Evolutionary conservation across 2,329 filamentous ascomycete species (phyloP), one percentile per base, ranked within the genome.

Genomic region (Lachnellula arida): DNA sequence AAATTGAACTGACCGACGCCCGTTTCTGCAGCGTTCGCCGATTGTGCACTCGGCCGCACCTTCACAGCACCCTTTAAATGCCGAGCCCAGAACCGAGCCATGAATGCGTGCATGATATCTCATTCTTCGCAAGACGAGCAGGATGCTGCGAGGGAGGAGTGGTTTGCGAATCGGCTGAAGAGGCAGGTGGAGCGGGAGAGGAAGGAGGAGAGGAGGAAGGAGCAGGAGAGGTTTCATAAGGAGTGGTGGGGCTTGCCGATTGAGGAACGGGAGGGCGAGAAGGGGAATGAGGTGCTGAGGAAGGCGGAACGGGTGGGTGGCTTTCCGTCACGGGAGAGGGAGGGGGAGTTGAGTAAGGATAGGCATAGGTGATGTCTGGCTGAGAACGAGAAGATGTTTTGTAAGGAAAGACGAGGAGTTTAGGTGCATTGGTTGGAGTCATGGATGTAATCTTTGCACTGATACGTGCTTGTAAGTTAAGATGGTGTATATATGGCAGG

Each of bases 71-170:
- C 91, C 12, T 97, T 94, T 78, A 82, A 85, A 52, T 99, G 94
- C 77, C 87, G 91, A 53, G 75, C 80, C 49, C 81, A 92, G 68
- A 88, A 91, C 67, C 85, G 87, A 60, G 79, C 81, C 37, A 99
- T 99, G 94, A 99, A 99, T 75, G 80, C 78, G 59, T 99, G 94
- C 77, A 97, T 99, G 91, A 80, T 92, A 64, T 74, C 80, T 54
- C 88, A 95, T 75, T 92, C 93, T 54, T 95, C 89, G 61, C 88
- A 86, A 61, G 84, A 81, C 53, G 90, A 95, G 71, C 82, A 95
- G 73, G 94, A 99, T 75, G 85, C 84, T 23, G 94, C 94, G 61
- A 80, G 94, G 51, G 89, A 91, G 72, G 91, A 97, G 71, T 99
- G 94, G 94, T 97, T 97, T 72, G 83, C 85, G 51, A 80, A 82